Base-by-base conservation (phyloP, 768 basidiomycete genomes). In the Rubroboletus satanas region DNA sequence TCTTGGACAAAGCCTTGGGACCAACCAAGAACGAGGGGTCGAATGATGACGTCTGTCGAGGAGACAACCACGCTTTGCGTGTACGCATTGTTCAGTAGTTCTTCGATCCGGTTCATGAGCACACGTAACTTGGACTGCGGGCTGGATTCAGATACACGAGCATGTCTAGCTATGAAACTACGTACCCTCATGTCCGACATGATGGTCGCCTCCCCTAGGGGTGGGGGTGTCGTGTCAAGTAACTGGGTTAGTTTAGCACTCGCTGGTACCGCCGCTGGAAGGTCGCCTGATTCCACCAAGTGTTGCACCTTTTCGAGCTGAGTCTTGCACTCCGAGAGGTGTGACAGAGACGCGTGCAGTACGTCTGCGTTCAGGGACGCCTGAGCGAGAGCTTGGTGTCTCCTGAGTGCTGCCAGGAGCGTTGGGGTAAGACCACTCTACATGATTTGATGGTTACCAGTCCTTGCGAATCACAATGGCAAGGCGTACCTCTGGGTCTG, bases 21-120 rank as follows among this genome's bases (percentile, higher is more conserved):
- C 74, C 28, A 38, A 75, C 80, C 76, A 58, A 70, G 78, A n/a
- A 87, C 77, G 28, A 75, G 74, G 12, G 79, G 71, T 50, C 72
- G 74, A 48, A 90, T 75, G 29, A 71, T 68, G 29, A 90, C 60
- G 55, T 78, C 76, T 15, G 74, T 75, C 4, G 79, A 71, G 26
- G 78, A 76, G 29, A 87, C 66, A 3, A 75, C 63, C 26, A 91
- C 68, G 62, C 85, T 78, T 62, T 83, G 78, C 21, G 79, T 69
- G 63, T 83, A 90, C 3, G 85, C 85, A 45, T 88, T 83, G 59
- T 77, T 80, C 23, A 93, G 75, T 62, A 89, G 83, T 56, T 91
- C 90, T 64, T 89, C 83, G 7, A 82, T 70, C 36, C 80, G 80
- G 52, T 85, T 82, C 62, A 77, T 76, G 26, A 78, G 68, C 9